Conservation (phyloP, 345 rosid species). For the Triadica sebifera region DNA sequence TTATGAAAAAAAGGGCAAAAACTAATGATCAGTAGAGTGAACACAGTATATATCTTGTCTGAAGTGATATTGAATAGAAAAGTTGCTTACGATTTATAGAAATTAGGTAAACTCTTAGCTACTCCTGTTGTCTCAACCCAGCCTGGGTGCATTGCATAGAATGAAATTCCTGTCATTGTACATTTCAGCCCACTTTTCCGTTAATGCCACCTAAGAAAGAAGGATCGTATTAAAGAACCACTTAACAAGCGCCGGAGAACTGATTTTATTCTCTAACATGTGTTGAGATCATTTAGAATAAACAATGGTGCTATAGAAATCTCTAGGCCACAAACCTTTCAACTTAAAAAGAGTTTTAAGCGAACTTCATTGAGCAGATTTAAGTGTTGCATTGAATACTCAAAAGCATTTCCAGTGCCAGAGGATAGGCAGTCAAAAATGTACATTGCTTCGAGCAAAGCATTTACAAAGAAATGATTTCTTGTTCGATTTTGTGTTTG, state of each 20-base stretch:
- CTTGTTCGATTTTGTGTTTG: not conserved
- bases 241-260: not conserved
- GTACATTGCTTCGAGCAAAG: no score
- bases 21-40: not conserved
- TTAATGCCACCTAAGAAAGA: slow-evolving; percentile 61
- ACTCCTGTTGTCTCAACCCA: slow-evolving; percentile 94
- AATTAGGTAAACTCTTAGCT: slow-evolving; percentile 64
- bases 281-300: not conserved
- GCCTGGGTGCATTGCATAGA: slow-evolving; percentile 94
- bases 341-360: not conserved
- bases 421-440: no score
- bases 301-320: not conserved
- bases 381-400: not conserved
- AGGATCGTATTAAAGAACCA: not conserved
- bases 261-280: not conserved
- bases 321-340: not conserved
- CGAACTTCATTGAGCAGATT: not conserved
- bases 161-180: slow-evolving; percentile 70
- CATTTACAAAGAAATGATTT: not conserved
- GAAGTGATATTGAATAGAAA: not conserved
- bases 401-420: no score
- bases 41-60: not conserved
- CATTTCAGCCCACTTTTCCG: slow-evolving; percentile 73
- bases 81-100: slow-evolving; percentile 43
- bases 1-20: not conserved